Evolutionary conservation across 805 yeast species (phyloP).

Genomic region (Suhomyces xylopsoci): DNA sequence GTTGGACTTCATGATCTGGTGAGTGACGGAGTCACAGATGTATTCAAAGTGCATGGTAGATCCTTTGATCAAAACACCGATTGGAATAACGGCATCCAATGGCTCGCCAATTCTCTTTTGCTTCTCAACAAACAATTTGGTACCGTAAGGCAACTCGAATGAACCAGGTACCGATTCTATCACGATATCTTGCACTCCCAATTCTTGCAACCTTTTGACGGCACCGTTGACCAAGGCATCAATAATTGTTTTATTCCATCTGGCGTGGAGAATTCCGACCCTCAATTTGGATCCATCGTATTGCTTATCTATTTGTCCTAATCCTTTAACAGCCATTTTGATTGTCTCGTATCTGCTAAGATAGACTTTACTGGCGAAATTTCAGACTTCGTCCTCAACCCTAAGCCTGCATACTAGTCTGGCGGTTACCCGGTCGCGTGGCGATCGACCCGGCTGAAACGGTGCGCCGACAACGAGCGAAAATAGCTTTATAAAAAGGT

Average conservation of each 20-base stretch:
- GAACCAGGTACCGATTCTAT: slow-evolving; percentile 93
- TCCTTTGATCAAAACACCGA: slow-evolving; percentile 94
- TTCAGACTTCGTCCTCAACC: background rate
- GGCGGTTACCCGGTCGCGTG: background rate
- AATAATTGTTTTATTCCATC: slow-evolving; percentile 86
- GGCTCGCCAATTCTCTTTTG: slow-evolving; percentile 41
- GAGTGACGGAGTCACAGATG: slow-evolving; percentile 86
- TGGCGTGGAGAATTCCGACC: slow-evolving; percentile 89
- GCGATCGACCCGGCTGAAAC: background rate
- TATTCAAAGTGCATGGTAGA: slow-evolving; percentile 98
- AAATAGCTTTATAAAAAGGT: background rate
- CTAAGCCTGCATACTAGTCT: background rate
- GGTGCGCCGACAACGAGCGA: background rate
- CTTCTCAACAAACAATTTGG: slow-evolving; percentile 50
- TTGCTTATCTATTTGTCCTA: slow-evolving; percentile 66
- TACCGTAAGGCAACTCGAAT: slow-evolving; percentile 86
- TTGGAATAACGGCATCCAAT: slow-evolving; percentile 85
- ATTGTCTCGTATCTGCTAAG: background rate
- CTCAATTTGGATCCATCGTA: slow-evolving; percentile 67
- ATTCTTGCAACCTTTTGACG: slow-evolving; percentile 48
- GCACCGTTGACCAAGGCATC: slow-evolving; percentile 81
- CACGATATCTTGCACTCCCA: slow-evolving; percentile 72
- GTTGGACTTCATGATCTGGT: slow-evolving; percentile 81
- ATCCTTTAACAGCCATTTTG: slow-evolving; percentile 73
- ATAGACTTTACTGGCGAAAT: background rate